Base-by-base conservation (phyloP, 1,284 basidiomycete species). In the Apiotrichum porosum region DNA sequence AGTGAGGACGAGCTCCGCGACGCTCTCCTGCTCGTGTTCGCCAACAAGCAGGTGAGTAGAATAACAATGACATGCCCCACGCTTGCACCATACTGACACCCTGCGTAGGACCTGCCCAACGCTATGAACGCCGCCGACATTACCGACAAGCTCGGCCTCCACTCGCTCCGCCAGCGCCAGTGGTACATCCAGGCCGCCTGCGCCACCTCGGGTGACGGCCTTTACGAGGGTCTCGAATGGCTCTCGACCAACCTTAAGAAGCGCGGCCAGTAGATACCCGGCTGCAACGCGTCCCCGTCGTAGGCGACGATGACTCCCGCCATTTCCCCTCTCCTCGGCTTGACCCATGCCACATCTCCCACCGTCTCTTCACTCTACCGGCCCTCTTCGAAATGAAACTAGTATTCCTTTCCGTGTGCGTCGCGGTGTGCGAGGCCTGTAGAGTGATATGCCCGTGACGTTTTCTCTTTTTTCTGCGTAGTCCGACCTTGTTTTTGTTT, bases 171-270 rank as follows among this genome's bases (percentile, higher is more conserved):
- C 73, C 88, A 97, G 80, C 82, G 95, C 78, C 88, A 87, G 58
- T 97, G 93, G 94, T 98, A 94, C 79, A 98, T 99, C 72, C 95
- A 98, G 84, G 91, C 95, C 62, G 94, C 95, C 40, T 99, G 95
- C 74, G 95, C 95, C 52, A 98, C 95, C 45, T 93, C 88, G 67
- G 95, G 95, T 69, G 95, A 99, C 74, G 94, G 94, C 79, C 81
- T 98, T 56, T 98, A 98, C 76, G 95, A 99, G 79, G 94, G 94
- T 77, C 80, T 95, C 62, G 91, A 95, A 78, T 94, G 90, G 90
- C 71, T 76, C 54, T 75, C 73, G 33, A 68, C 65, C 59, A 76
- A 75, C 68, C 67, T 76, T 56, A 75, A 75, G 72, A 72, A 65
- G 56, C 60, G 65, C 42, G 60, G 60, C 47, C 57, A 61, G 60